Evolutionary conservation across 2,329 filamentous ascomycete species (phyloP).

Genomic region (Trichoderma atroviride): DNA sequence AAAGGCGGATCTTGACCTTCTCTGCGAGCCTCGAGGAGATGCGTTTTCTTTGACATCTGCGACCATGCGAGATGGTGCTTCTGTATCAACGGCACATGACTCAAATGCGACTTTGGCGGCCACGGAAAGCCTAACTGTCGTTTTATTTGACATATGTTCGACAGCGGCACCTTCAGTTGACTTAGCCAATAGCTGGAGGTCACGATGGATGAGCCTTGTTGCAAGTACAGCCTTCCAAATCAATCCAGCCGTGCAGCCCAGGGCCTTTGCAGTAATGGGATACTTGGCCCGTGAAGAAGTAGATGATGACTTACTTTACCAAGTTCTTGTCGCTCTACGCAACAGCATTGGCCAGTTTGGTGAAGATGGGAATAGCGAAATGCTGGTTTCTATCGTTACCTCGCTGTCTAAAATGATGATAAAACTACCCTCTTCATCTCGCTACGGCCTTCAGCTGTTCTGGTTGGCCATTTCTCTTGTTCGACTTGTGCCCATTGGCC

Average conservation of each 20-base stretch:
- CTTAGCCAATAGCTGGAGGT: conserved; percentile 69
- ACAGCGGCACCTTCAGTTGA: conserved; percentile 66
- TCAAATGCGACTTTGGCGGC: conserved; percentile 53
- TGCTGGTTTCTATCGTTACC: conserved; percentile 69
- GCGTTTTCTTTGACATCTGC: conserved; percentile 55
- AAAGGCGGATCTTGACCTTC: conserved; percentile 56
- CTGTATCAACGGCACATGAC: conserved; percentile 58
- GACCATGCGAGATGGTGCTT: conserved; percentile 55
- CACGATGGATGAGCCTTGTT: conserved; percentile 73
- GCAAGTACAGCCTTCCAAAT: conserved; percentile 74
- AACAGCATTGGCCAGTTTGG: conserved; percentile 67
- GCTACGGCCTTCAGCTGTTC: conserved; percentile 70
- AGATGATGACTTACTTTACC: conserved; percentile 71
- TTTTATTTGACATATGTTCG: conserved; percentile 65
- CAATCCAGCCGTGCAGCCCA: conserved; percentile 70
- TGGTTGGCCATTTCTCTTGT: conserved; percentile 70
- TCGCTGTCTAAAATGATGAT: conserved; percentile 72
- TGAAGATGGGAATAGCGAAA: conserved; percentile 66
- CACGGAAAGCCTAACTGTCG: conserved; percentile 63
- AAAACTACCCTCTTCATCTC: conserved; percentile 66
- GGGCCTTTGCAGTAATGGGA: conserved; percentile 72
- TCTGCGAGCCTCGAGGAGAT: conserved; percentile 63
- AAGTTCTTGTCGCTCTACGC: conserved; percentile 68
- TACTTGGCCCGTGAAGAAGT: conserved; percentile 72
- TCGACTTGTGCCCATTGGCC: conserved; percentile 61